Conservation (phyloP, 2,329 filamentous ascomycete genomes). For the Pyricularia sp. region DNA sequence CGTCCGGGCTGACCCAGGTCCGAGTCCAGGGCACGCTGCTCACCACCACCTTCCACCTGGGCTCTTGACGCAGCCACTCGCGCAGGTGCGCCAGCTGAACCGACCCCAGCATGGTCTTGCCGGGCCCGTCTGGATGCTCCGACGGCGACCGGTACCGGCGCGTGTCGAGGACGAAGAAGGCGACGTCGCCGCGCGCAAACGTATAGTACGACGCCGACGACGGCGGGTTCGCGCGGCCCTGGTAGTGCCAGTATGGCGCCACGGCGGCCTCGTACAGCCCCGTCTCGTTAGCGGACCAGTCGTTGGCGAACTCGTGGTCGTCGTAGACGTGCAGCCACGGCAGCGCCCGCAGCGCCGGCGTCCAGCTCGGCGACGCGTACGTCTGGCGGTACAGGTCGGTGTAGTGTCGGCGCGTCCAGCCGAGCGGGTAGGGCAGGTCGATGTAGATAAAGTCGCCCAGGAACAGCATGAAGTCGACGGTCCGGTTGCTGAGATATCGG, state of each 20-base stretch:
- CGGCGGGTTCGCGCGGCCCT: slow-evolving; percentile 77
- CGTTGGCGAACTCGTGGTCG: slow-evolving; percentile 93
- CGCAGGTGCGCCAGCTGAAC: slow-evolving; percentile 74
- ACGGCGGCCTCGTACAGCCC: slow-evolving; percentile 71
- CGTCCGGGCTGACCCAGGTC: slow-evolving; percentile 83
- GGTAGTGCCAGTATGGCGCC: slow-evolving; percentile 81
- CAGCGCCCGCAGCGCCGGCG: slow-evolving; percentile 61
- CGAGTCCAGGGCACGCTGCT: slow-evolving; percentile 93
- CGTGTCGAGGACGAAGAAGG: slow-evolving; percentile 93
- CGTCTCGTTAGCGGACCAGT: slow-evolving; percentile 77
- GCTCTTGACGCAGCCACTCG: slow-evolving; percentile 65
- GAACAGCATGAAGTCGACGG: slow-evolving; percentile 56
- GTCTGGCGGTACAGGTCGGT: slow-evolving; percentile 86
- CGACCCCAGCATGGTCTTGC: slow-evolving; percentile 81
- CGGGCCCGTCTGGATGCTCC: slow-evolving; percentile 46
- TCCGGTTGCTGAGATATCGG: slow-evolving; percentile 61
- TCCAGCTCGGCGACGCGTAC: slow-evolving; percentile 94
- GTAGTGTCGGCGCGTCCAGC: slow-evolving; percentile 64
- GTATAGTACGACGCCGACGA: slow-evolving; percentile 70
- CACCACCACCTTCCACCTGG: slow-evolving; percentile 89
- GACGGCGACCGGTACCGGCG: slow-evolving; percentile 70
- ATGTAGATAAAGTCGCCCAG: slow-evolving; percentile 84
- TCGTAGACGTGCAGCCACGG: slow-evolving; percentile 97
- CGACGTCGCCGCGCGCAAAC: slow-evolving; percentile 81
- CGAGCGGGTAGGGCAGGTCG: slow-evolving; percentile 77